These are phyloP conservation scores for Quercus dentata DNA, from an alignment of 306 rosid species.

Conservation along the genomic window DNA sequence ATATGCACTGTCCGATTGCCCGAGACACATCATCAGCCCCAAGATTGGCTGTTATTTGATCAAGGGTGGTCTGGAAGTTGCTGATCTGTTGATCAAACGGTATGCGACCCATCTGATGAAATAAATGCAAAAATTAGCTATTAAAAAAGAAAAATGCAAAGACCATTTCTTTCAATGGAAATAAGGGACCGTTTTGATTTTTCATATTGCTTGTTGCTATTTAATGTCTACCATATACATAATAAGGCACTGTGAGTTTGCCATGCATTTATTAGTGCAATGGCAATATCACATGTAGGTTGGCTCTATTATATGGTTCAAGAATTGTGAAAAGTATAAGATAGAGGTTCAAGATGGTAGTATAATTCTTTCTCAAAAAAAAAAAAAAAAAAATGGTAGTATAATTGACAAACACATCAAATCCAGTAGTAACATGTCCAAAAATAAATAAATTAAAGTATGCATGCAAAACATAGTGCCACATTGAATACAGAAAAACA, in stretches of 20 bases:
- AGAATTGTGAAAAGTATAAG: too few species aligned
- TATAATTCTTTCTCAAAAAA: too few species aligned
- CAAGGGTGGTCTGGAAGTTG: conserved; percentile 75
- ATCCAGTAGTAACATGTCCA: too few species aligned
- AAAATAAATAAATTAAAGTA: not conserved
- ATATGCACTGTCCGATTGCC: conserved; percentile 48
- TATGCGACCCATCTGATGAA: conserved; percentile 70
- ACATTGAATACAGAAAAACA: not conserved
- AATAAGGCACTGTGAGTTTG: too few species aligned
- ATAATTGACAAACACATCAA: too few species aligned
- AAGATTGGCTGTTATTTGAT: conserved; percentile 48
- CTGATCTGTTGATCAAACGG: conserved; percentile 69
- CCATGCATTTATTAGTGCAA: too few species aligned
- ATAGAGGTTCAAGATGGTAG: too few species aligned
- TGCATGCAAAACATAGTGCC: not conserved
- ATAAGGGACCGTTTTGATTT: too few species aligned
- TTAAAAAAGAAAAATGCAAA: not conserved
- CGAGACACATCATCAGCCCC: conserved; percentile 52
- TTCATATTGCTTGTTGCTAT: not conserved
- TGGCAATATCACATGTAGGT: too few species aligned
- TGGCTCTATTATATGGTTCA: too few species aligned
- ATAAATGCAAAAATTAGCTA: not conserved
- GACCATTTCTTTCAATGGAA: not conserved
- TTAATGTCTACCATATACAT: not conserved
- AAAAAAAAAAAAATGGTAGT: too few species aligned